phyloP scores from a whole-genome alignment of 306 rosid species.

The Pterocarpus macrocarpus region DNA sequence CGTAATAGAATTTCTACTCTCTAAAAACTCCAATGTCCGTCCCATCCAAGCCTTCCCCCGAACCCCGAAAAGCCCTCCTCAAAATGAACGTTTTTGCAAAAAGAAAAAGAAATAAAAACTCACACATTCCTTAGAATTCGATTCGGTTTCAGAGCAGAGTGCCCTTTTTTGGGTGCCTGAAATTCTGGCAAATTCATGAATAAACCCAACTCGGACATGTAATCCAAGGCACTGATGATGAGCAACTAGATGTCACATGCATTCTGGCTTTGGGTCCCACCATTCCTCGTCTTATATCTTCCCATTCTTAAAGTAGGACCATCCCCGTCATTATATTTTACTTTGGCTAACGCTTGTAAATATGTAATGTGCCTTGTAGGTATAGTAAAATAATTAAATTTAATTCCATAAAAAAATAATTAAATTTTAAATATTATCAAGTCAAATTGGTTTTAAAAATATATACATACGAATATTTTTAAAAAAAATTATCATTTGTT shows the following conservation, averaged over 20 bases:
- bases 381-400: too few species aligned
- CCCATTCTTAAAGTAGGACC: too few species aligned
- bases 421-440: too few species aligned
- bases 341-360: too few species aligned
- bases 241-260: constrained; percentile 43
- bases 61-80: neutral
- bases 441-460: too few species aligned
- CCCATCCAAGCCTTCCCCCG: neutral
- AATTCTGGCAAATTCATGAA: constrained; percentile 27
- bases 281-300: neutral
- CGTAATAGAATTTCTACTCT: neutral
- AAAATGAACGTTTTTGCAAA: constrained; percentile 7
- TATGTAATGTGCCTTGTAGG: too few species aligned
- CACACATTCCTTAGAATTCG: constrained; percentile 26
- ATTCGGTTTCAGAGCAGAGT: constrained; percentile 31
- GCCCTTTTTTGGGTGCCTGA: constrained; percentile 44
- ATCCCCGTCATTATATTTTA: too few species aligned
- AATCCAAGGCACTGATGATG: constrained; percentile 5
- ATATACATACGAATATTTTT: too few species aligned
- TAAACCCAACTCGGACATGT: constrained; percentile 34
- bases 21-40: neutral
- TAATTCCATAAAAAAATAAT: too few species aligned
- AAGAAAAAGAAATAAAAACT: constrained; percentile 12
- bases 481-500: too few species aligned
- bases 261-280: constrained; percentile 37